phyloP scores from a whole-genome alignment of 2,329 filamentous ascomycete genomes.

The Monilinia laxa region DNA sequence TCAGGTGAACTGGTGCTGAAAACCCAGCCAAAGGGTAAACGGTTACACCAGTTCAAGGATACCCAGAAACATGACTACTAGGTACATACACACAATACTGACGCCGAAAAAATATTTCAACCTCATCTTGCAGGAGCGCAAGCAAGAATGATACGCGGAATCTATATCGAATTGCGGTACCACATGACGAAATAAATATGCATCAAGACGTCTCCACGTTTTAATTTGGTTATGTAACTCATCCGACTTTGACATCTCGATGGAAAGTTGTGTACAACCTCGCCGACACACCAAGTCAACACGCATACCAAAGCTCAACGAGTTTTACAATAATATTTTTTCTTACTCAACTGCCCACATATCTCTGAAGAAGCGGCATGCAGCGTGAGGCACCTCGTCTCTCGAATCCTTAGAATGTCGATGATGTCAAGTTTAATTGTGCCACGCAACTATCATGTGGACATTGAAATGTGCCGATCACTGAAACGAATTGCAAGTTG shows the following conservation, averaged over 20 bases:
- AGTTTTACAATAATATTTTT: neutral
- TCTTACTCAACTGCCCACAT: neutral
- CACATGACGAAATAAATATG: neutral
- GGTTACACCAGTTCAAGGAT: neutral
- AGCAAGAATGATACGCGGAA: neutral
- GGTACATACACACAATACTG: neutral
- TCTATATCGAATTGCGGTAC: neutral
- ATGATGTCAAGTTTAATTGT: neutral
- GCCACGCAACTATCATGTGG: neutral
- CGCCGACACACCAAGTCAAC: no score
- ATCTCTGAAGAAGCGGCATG: neutral
- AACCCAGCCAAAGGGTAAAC: slow-evolving; percentile 2
- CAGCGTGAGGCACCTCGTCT: neutral
- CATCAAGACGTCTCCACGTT: neutral
- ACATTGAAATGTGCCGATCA: neutral
- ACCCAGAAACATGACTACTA: neutral
- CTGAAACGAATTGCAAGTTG: neutral
- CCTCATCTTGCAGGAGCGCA: neutral
- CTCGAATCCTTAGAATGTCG: neutral
- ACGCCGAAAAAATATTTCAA: neutral
- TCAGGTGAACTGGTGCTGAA: neutral
- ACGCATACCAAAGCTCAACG: no score
- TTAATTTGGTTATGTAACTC: neutral
- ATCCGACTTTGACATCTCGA: neutral
- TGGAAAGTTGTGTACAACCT: neutral